A percentile compares a stretch with the other conserved stretches of the same genome.
phyloP scores from a whole-genome alignment of 2,329 filamentous ascomycete species.

The Colletotrichum zoysiae region DNA sequence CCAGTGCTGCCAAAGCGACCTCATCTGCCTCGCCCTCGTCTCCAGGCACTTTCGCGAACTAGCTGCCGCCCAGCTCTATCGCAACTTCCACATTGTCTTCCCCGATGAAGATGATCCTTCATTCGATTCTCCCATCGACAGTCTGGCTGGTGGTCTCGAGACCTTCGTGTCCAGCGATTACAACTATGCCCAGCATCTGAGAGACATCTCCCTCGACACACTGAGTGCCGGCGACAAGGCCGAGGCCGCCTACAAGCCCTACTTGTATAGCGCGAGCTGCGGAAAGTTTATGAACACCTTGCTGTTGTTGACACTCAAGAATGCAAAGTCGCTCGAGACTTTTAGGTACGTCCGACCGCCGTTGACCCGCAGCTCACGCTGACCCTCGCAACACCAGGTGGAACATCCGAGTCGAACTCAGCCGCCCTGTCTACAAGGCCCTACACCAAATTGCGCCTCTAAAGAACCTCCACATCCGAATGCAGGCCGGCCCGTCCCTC shows the following conservation, averaged over 20 bases:
- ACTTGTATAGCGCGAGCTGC: constrained; percentile 66
- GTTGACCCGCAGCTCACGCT: not conserved
- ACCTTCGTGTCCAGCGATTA: constrained; percentile 74
- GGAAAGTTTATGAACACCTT: constrained; percentile 75
- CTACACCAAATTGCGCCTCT: constrained; percentile 67
- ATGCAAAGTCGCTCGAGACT: constrained; percentile 65
- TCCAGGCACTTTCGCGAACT: constrained; percentile 69
- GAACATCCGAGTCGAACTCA: constrained; percentile 75
- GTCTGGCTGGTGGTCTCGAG: constrained; percentile 69
- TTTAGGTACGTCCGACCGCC: constrained; percentile 61
- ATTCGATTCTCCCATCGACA: constrained; percentile 67
- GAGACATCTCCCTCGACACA: constrained; percentile 68
- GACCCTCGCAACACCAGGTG: constrained; percentile 57
- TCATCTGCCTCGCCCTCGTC: constrained; percentile 70
- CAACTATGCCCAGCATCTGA: constrained; percentile 70
- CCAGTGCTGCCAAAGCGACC: constrained; percentile 65
- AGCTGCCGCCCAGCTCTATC: constrained; percentile 70
- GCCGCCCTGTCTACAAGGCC: constrained; percentile 67
- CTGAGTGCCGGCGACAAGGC: constrained; percentile 64
- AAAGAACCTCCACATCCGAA: constrained; percentile 67
- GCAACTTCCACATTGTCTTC: constrained; percentile 71
- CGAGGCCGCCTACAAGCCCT: constrained; percentile 66
- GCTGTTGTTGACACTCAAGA: constrained; percentile 67
- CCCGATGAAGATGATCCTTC: constrained; percentile 68
- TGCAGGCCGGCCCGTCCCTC: constrained; percentile 69